Evolutionary conservation across 306 rosid species (phyloP), one percentile per base, ranked within the genome.

Genomic region (Trifolium repens): DNA sequence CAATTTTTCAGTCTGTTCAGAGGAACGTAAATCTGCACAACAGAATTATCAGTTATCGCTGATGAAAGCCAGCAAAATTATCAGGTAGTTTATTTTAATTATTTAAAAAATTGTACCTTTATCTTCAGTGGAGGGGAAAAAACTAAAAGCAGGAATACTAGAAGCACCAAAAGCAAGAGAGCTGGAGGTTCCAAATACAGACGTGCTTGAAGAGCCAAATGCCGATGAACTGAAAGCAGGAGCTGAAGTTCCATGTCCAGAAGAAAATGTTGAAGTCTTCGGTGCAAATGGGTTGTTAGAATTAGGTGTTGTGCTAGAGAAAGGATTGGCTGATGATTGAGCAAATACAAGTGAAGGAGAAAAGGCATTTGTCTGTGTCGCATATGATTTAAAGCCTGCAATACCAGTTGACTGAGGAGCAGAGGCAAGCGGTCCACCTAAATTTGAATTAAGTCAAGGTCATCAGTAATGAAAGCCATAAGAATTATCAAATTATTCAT

Each of bases 381-480:
- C 65, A 54, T 92, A 70, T 5, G 83, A 57, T 81, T 71, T 75
- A 79, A 91, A 91, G 87, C 86, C 86, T 42, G 68, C 72, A 67
- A 78, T 77, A 69, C 81, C 83, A 66, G 90, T 50, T 27, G 93
- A 5, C 78, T 82, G 96, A 60, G 84, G 93, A 43, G 84, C 86
- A 46, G 92, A 84, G 80, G 94, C 87, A 67, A 60, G 78, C 24
- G 97, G 90, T 77, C 99, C 96, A 85, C 97, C 99, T 94, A 85
- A 85, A 83, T 76, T 73, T 78, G 64, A 72, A 69, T 50, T 32
- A 57, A 17, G 78, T 66, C 65, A 73, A 67, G 17, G 15, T 57
- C 27, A 66, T 44, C 44, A 22, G 1, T 1, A 77, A 55, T 8
- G 42, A 71, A 22, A 35, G 10, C 27, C 6, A 50, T 67, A 44